Base-by-base conservation (phyloP, 345 rosid species). In the Gossypium anomalum region DNA sequence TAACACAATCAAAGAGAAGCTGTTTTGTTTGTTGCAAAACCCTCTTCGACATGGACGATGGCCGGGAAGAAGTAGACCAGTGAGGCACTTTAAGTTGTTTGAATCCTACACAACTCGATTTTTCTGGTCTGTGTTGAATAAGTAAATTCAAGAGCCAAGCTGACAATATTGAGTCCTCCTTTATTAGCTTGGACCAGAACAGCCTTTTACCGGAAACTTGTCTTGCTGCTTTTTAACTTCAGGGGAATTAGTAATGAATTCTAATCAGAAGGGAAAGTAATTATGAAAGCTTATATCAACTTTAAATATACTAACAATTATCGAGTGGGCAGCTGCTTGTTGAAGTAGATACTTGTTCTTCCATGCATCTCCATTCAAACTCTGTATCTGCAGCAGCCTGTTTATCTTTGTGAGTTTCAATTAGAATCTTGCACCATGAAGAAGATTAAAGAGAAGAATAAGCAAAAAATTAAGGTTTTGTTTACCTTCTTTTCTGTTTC, bases 1-100 rank as follows among this genome's bases (percentile, higher is more conserved):
- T 82, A 23, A 82, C 82, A 27, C 83, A 87, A 47, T 87, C 89
- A 45, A 85, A 82, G 56, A 87, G 73, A 29, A 87, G 89, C 71
- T 78, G 91, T 73, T 63, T 80, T 51, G 83, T 81, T 67, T 83
- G 88, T 72, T 81, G 83, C 76, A 85, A 11, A 48, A 63, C 60
- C 74, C 49, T 80, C 38, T 78, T 84, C 23, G 86, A 78, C 77
- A 70, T 81, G 23, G 72, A 57, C 71, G 59, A 48, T 34, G 41
- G 41, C 20, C 65, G 9, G n/a, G 64, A 59, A 45, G 67, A 13
- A 43, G 78, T 60, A n/a, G 68, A 74, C 15, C 47, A 23, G 49
- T 80, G 70, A n/a, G 72, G 79, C 66, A 77, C 74, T 75, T 76
- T 74, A 15, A 61, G n/a, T 71, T 80, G 70, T 23, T 67, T 14